Percentiles rank a stretch among this genome's conserved stretches.
Conservation (phyloP, 2,329 filamentous ascomycete species). For the Curvularia spicifera region DNA sequence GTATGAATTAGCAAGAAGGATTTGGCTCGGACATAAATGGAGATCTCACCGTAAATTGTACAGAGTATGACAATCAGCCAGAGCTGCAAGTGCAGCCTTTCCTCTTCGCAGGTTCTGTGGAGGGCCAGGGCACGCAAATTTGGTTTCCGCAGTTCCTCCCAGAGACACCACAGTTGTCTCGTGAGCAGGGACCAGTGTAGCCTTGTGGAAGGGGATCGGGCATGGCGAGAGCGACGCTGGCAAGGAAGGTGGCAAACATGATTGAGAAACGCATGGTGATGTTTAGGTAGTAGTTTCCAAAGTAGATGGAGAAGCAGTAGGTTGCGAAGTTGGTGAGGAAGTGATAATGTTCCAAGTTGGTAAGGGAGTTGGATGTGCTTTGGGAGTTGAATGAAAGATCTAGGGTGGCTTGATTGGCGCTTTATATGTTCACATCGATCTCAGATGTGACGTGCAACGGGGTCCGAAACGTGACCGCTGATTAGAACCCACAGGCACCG, state of each 20-base stretch:
- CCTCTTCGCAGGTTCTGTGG: slow-evolving; percentile 11
- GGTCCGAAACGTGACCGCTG: slow-evolving; percentile 12
- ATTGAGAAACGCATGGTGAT: slow-evolving; percentile 24
- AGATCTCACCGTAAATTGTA: background rate
- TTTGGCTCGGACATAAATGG: background rate
- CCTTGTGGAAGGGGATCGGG: slow-evolving; percentile 33
- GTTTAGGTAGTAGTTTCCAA: background rate
- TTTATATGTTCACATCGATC: background rate
- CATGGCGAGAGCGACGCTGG: slow-evolving; percentile 26
- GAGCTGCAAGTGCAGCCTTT: slow-evolving; percentile 29
- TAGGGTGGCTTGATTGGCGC: background rate
- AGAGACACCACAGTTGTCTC: slow-evolving; percentile 20
- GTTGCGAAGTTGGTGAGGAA: no score
- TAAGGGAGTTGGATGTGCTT: background rate
- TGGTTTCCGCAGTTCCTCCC: slow-evolving; percentile 11
- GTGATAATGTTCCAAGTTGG: no score
- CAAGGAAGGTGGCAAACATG: slow-evolving; percentile 23
- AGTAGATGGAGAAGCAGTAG: background rate
- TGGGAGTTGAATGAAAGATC: background rate
- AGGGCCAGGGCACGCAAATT: slow-evolving; percentile 26
- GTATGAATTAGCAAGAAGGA: background rate
- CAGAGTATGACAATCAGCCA: slow-evolving; percentile 4
- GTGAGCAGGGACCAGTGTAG: slow-evolving; percentile 27
- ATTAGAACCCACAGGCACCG: slow-evolving; percentile 11
- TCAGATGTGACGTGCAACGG: slow-evolving; percentile 3